Evolutionary conservation across 2,329 filamentous ascomycete species (phyloP).

Genomic region (Elsinoe fawcettii): DNA sequence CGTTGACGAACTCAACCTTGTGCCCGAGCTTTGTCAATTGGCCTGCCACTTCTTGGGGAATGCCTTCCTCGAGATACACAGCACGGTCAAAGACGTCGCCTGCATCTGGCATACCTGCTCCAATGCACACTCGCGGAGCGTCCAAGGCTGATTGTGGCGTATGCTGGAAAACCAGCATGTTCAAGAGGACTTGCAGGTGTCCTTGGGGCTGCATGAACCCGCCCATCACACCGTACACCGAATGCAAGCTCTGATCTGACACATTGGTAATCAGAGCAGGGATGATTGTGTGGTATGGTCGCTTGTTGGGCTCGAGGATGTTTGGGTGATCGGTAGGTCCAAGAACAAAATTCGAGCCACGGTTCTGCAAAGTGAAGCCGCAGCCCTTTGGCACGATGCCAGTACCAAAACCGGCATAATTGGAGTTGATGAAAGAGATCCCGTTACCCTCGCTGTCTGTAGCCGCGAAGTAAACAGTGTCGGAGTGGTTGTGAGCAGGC

Average conservation of each 20-base stretch:
- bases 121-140: constrained; percentile 83
- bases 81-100: constrained; percentile 52
- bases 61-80: constrained; percentile 77
- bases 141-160: constrained; percentile 85
- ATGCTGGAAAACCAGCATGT: constrained; percentile 74
- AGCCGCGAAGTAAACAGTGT: constrained; percentile 90
- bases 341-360: constrained; percentile 78
- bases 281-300: constrained; percentile 97
- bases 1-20: constrained; percentile 59
- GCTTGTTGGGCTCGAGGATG: constrained; percentile 67
- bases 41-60: constrained; percentile 58
- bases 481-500: constrained; percentile 75
- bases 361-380: constrained; percentile 91
- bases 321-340: constrained; percentile 63
- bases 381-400: constrained; percentile 76
- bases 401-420: constrained; percentile 84
- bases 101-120: constrained; percentile 58
- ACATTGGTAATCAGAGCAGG: constrained; percentile 79
- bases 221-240: constrained; percentile 93
- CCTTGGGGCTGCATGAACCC: constrained; percentile 98
- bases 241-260: constrained; percentile 65
- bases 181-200: constrained; percentile 85
- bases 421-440: constrained; percentile 94
- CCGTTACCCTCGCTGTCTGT: constrained; percentile 79
- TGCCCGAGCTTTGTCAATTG: constrained; percentile 66